Evolutionary conservation across 352 stramenopile genomes (phyloP).

Genomic region (Phytophthora pseudosyringae): DNA sequence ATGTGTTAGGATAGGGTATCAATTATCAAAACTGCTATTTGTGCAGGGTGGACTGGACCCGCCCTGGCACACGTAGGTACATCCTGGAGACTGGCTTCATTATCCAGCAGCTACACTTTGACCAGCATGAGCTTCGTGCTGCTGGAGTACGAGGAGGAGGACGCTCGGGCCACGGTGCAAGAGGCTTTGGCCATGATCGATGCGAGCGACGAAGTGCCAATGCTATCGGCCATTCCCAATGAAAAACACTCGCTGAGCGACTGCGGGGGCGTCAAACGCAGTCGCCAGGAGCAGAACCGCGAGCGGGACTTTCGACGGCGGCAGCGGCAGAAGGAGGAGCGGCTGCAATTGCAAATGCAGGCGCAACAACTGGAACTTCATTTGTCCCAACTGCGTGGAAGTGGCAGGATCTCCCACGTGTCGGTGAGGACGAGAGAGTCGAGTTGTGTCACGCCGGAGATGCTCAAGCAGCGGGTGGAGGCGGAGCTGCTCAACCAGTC

Average conservation of each 20-base stretch:
- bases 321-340: conserved; percentile 32
- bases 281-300: conserved; percentile 17
- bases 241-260: conserved; percentile 1
- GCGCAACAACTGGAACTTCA: conserved; percentile 25
- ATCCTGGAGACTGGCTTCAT: conserved; percentile 8
- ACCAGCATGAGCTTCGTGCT: conserved; percentile 29
- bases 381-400: conserved; percentile 18
- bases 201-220: conserved; percentile 8
- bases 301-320: conserved; percentile 26
- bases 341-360: conserved; percentile 34
- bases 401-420: background rate
- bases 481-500: conserved; percentile 27
- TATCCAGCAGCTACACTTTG: background rate
- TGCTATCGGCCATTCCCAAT: conserved; percentile 4
- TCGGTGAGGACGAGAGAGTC: conserved; percentile 1
- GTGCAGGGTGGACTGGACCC: background rate
- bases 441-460: conserved; percentile 16
- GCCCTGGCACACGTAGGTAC: background rate
- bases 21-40: no score
- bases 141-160: conserved; percentile 22
- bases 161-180: conserved; percentile 9
- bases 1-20: no score
- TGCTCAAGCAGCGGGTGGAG: conserved; percentile 19
- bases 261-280: conserved; percentile 9
- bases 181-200: conserved; percentile 28